Percentiles rank a stretch among this genome's conserved stretches.
Evolutionary conservation across 2,329 filamentous ascomycete genomes (phyloP).

Genomic region (Capronia coronata): DNA sequence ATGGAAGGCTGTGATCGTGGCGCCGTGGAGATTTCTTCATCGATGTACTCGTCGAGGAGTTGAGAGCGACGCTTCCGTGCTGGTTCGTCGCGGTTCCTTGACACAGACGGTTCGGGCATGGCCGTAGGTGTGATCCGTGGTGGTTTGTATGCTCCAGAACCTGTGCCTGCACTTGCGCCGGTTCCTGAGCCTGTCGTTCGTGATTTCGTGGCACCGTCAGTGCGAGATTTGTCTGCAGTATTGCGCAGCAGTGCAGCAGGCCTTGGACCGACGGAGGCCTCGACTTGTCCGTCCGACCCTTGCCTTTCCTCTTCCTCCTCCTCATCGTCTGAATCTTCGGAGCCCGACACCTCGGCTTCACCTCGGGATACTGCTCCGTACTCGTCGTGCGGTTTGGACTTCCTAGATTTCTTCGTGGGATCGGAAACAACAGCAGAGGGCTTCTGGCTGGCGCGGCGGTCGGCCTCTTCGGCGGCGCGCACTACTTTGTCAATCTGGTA

Average conservation of each 20-base stretch:
- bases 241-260: constrained; percentile 19
- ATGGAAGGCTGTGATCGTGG: constrained; percentile 84
- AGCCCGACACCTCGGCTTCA: constrained; percentile 36
- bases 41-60: constrained; percentile 87
- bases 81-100: constrained; percentile 53
- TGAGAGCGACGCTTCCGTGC: constrained; percentile 62
- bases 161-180: constrained; percentile 35
- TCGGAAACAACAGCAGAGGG: constrained; percentile 30
- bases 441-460: constrained; percentile 41
- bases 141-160: constrained; percentile 81
- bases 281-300: constrained; percentile 54
- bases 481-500: constrained; percentile 96
- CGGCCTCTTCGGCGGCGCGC: constrained; percentile 71
- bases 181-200: constrained; percentile 1
- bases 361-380: constrained; percentile 35
- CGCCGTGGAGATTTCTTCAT: constrained; percentile 71
- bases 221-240: background rate
- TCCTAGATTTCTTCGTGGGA: constrained; percentile 30
- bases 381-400: constrained; percentile 31
- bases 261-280: constrained; percentile 31
- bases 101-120: constrained; percentile 56
- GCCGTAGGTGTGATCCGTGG: constrained; percentile 80
- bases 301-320: constrained; percentile 43
- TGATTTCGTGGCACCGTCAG: background rate
- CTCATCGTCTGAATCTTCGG: constrained; percentile 31